phyloP scores from a whole-genome alignment of 345 rosid genomes.

The Populus tremula region DNA sequence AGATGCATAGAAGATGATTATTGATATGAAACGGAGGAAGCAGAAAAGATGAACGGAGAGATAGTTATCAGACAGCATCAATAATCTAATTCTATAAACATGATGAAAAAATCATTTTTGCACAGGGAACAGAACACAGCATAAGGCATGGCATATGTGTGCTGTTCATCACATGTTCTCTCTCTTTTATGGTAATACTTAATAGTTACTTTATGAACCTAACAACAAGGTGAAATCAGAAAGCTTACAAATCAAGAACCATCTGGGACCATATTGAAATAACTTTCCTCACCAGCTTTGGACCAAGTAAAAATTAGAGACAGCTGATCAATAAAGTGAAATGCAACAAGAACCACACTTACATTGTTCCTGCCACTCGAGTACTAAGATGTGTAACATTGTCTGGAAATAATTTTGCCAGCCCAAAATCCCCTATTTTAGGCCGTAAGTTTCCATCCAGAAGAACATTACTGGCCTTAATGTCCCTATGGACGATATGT shows the following conservation, averaged over 20 bases:
- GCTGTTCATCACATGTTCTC: background rate
- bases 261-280: background rate
- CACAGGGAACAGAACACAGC: background rate
- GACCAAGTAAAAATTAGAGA: background rate
- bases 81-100: background rate
- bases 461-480: conserved; percentile 77
- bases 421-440: conserved; percentile 74
- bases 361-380: conserved; percentile 79
- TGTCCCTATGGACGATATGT: conserved; percentile 68
- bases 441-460: conserved; percentile 56
- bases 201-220: background rate
- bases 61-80: background rate
- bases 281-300: background rate
- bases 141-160: background rate
- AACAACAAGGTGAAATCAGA: background rate
- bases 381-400: conserved; percentile 72
- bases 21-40: background rate
- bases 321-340: background rate
- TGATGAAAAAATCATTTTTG: background rate
- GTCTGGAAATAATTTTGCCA: conserved; percentile 76
- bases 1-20: conserved; percentile 4
- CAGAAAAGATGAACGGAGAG: background rate
- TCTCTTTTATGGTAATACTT: background rate
- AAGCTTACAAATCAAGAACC: background rate
- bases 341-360: conserved; percentile 29